Percentiles rank a stretch among this genome's conserved stretches.
Conservation (phyloP, 495 filamentous ascomycete genomes). For the Zalerion maritima region DNA sequence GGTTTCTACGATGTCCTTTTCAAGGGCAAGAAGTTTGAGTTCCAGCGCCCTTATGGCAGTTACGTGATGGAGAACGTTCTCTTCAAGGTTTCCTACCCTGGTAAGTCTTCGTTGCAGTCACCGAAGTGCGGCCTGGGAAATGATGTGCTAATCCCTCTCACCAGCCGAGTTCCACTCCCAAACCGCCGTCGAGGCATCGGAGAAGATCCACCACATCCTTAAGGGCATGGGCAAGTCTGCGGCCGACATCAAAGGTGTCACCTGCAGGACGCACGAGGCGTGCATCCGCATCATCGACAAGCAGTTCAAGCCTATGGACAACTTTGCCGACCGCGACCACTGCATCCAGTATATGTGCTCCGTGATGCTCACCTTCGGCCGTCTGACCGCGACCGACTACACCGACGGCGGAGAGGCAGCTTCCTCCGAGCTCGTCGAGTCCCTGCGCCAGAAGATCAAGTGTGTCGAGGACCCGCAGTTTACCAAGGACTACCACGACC, state of each 20-base stretch:
- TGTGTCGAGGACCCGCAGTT: conserved; percentile 94
- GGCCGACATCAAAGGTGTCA: conserved; percentile 83
- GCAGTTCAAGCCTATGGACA: conserved; percentile 98
- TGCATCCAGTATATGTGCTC: conserved; percentile 99
- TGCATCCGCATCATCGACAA: conserved; percentile 99
- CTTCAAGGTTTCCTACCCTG: conserved; percentile 97
- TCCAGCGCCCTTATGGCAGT: conserved; percentile 90
- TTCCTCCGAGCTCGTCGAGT: conserved; percentile 76
- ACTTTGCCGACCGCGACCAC: conserved; percentile 98
- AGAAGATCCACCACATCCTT: conserved; percentile 72
- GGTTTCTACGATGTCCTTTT: conserved; percentile 98
- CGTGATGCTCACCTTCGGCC: conserved; percentile 87
- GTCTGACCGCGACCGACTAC: conserved; percentile 84
- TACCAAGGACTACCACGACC: conserved; percentile 88
- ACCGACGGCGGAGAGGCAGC: conserved; percentile 82
- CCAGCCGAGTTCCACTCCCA: conserved; percentile 97
- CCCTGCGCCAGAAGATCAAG: conserved; percentile 75
- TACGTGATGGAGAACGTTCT: conserved; percentile 99
- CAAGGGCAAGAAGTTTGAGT: conserved; percentile 86
- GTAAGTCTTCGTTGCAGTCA: conserved; percentile 28
- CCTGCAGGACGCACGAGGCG: conserved; percentile 93
- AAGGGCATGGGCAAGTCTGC: conserved; percentile 77
- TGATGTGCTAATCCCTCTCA: conserved; percentile 5
- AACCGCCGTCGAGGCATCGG: conserved; percentile 88
- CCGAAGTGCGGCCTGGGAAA: not conserved